Conservation (phyloP, 768 basidiomycete species). For the Leccinum fibrillosum region DNA sequence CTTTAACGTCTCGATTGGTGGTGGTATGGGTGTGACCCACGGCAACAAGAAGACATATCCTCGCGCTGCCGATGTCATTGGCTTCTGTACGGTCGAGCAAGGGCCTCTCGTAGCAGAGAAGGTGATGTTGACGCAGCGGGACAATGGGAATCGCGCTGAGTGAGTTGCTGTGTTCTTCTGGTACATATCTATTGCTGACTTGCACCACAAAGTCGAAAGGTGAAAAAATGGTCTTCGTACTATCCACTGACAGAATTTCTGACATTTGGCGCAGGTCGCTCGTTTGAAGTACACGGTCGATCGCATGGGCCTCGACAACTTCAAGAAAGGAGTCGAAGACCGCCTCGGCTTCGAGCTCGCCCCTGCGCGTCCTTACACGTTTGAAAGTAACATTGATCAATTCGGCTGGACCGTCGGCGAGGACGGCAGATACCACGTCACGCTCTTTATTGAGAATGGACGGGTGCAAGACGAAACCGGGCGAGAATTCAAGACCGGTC, state of each 20-base stretch:
- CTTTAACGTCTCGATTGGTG: conserved; percentile 92
- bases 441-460: conserved; percentile 95
- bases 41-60: conserved; percentile 99
- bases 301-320: conserved; percentile 84
- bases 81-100: conserved; percentile 89
- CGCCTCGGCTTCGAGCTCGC: conserved; percentile 76
- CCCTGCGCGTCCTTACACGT: conserved; percentile 73
- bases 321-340: conserved; percentile 88
- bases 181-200: not conserved
- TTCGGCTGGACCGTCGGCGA: conserved; percentile 90
- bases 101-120: conserved; percentile 86
- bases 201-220: conserved; percentile 48
- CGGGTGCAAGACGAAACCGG: conserved; percentile 93
- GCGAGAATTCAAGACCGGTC: conserved; percentile 86
- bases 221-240: conserved; percentile 18
- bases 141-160: conserved; percentile 95
- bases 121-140: conserved; percentile 90
- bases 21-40: conserved; percentile 99
- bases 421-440: conserved; percentile 89
- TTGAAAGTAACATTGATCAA: conserved; percentile 89
- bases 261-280: conserved; percentile 54
- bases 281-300: conserved; percentile 97
- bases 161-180: conserved; percentile 38
- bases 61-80: conserved; percentile 79
- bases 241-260: conserved; percentile 5